Evolutionary conservation across 164 flowering plant species (phyloP).

Genomic region (Akebia trifoliata): DNA sequence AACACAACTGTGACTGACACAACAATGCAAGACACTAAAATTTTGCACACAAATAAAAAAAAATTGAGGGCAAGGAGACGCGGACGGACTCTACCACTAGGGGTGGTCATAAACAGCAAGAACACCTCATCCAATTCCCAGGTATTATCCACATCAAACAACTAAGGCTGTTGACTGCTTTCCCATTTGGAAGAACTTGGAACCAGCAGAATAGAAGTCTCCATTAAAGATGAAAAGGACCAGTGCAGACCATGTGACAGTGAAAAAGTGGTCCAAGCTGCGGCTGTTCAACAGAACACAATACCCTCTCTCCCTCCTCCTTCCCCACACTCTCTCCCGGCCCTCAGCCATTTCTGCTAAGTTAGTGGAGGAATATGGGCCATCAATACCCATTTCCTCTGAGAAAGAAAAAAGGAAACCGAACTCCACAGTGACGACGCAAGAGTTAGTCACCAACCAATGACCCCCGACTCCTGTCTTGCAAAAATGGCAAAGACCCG

Average conservation of each 20-base stretch:
- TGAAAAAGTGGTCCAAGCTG: not conserved
- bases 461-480: constrained; percentile 27
- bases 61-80: not conserved
- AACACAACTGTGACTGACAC: constrained; percentile 5
- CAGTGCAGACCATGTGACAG: not conserved
- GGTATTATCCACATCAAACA: constrained; percentile 2
- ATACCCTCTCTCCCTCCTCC: not conserved
- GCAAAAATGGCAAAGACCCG: constrained; percentile 42
- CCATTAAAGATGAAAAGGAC: not conserved
- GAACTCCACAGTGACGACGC: constrained; percentile 38
- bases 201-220: not conserved
- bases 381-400: constrained; percentile 30
- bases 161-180: constrained; percentile 1
- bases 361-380: constrained; percentile 22
- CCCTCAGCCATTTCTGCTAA: constrained; percentile 19
- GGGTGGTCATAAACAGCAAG: not conserved
- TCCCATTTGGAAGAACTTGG: constrained; percentile 1
- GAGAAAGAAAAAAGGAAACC: constrained; percentile 15
- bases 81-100: not conserved
- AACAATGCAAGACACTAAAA: constrained; percentile 10
- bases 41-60: not conserved
- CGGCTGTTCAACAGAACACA: constrained; percentile 1
- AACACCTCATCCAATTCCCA: not conserved
- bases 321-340: not conserved
- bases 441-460: constrained; percentile 34